These are phyloP conservation scores for Entophlyctis luteolus DNA, from an alignment of 192 early-diverging fungal genomes.

Conservation along the genomic window DNA sequence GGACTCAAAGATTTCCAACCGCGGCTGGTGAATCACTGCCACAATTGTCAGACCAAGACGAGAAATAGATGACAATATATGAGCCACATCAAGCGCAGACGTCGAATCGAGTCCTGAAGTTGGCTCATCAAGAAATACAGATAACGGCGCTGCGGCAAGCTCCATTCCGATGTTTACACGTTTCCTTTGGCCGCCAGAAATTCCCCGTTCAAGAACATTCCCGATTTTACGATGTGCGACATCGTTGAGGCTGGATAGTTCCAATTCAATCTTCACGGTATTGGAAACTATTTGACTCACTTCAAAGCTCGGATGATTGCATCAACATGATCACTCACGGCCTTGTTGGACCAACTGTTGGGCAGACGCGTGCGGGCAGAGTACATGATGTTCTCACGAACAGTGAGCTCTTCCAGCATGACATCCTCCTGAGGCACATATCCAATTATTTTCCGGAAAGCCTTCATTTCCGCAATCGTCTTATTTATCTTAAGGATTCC, in stretches of 20 bases:
- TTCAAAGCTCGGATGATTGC: slow-evolving; percentile 64
- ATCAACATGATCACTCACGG: slow-evolving; percentile 70
- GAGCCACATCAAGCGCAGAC: slow-evolving; percentile 59
- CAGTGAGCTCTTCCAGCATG: slow-evolving; percentile 53
- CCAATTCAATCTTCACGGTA: slow-evolving; percentile 33
- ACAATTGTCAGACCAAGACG: slow-evolving; percentile 63
- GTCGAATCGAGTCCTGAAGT: slow-evolving; percentile 74
- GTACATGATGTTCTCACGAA: slow-evolving; percentile 72
- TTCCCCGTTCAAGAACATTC: slow-evolving; percentile 68
- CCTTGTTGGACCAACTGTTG: slow-evolving; percentile 53
- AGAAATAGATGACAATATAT: slow-evolving; percentile 15
- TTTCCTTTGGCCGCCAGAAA: slow-evolving; percentile 82
- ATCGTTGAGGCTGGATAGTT: slow-evolving; percentile 6
- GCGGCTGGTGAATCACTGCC: slow-evolving; percentile 84
- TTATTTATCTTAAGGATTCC: slow-evolving; percentile 36
- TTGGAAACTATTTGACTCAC: slow-evolving; percentile 49
- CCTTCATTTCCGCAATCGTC: slow-evolving; percentile 26
- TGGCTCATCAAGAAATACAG: slow-evolving; percentile 83
- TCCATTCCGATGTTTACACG: slow-evolving; percentile 80
- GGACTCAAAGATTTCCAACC: slow-evolving; percentile 74
- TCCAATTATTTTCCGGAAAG: slow-evolving; percentile 38
- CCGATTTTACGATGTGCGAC: slow-evolving; percentile 54
- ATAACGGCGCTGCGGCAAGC: slow-evolving; percentile 74
- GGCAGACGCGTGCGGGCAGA: slow-evolving; percentile 75
- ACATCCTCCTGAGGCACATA: slow-evolving; percentile 43